Evolutionary conservation across 1,139 yeast species (phyloP).

Genomic region (Taphrina deformans): DNA sequence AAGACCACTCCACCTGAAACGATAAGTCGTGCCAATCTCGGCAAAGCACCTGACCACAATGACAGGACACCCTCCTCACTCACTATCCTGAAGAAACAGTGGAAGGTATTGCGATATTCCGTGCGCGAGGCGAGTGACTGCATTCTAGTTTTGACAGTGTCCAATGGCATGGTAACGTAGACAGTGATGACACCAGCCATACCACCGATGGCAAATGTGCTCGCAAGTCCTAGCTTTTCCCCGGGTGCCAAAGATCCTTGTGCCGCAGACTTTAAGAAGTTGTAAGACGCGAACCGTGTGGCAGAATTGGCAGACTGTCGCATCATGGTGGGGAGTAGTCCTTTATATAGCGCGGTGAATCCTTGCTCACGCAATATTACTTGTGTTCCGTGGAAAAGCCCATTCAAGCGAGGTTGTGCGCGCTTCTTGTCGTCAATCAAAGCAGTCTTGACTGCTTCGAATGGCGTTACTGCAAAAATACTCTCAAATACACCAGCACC

Average conservation of each 20-base stretch:
- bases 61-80: conserved; percentile 87
- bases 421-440: conserved; percentile 77
- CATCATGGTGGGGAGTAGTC: conserved; percentile 86
- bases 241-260: conserved; percentile 65
- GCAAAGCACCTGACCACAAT: conserved; percentile 98
- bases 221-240: conserved; percentile 71
- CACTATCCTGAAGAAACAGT: conserved; percentile 78
- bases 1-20: conserved; percentile 95
- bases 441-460: conserved; percentile 94
- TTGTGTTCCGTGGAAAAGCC: conserved; percentile 62
- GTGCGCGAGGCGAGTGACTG: conserved; percentile 82
- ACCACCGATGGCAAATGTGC: conserved; percentile 89
- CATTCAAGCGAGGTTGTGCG: conserved; percentile 70
- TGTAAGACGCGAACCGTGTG: conserved; percentile 89
- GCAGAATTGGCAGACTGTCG: conserved; percentile 96
- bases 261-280: conserved; percentile 75
- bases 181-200: conserved; percentile 92
- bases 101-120: conserved; percentile 68
- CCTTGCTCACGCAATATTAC: conserved; percentile 75
- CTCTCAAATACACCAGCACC: conserved; percentile 96
- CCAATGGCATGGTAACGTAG: conserved; percentile 91
- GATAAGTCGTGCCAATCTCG: conserved; percentile 85
- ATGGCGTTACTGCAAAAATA: conserved; percentile 91
- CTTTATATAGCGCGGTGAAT: conserved; percentile 78
- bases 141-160: conserved; percentile 96